Conservation (phyloP, 1,139 yeast species). For the Candida glucosophila region DNA sequence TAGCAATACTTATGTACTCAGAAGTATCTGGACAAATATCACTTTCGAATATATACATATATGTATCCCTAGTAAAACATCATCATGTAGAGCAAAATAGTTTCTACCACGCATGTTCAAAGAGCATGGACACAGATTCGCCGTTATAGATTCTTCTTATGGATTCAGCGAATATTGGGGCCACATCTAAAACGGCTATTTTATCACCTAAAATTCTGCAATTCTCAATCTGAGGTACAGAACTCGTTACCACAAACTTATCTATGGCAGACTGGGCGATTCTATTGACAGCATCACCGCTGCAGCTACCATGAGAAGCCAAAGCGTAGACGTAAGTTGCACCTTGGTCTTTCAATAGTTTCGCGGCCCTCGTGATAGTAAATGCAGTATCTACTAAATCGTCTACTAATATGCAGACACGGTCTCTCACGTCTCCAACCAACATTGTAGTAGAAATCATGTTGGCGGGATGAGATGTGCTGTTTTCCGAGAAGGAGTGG, state of each 20-base stretch:
- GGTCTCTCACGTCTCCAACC: conserved; percentile 84
- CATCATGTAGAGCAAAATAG: too few relatives aligned
- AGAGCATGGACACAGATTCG: conserved; percentile 87
- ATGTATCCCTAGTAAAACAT: too few relatives aligned
- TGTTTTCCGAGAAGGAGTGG: conserved; percentile 7
- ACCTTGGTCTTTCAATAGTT: conserved; percentile 84
- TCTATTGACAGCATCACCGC: conserved; percentile 82
- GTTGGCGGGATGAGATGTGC: conserved; percentile 10
- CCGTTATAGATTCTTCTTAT: conserved; percentile 95
- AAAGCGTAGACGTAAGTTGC: conserved; percentile 81
- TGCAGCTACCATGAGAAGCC: conserved; percentile 87
- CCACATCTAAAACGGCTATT: conserved; percentile 80
- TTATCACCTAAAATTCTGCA: conserved; percentile 47
- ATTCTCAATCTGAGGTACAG: conserved; percentile 75
- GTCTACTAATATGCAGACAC: conserved; percentile 81
- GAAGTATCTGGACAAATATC: too few relatives aligned
- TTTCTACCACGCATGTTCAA: too few relatives aligned
- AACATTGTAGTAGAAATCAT: conserved; percentile 72
- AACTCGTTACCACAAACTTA: conserved; percentile 82
- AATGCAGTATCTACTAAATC: conserved; percentile 92
- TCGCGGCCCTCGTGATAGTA: conserved; percentile 89
- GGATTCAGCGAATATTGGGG: conserved; percentile 85
- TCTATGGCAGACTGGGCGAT: conserved; percentile 67
- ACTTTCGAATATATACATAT: too few relatives aligned
- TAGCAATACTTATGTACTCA: too few relatives aligned